phyloP scores from a whole-genome alignment of 306 rosid genomes.

The Castanea crenata region DNA sequence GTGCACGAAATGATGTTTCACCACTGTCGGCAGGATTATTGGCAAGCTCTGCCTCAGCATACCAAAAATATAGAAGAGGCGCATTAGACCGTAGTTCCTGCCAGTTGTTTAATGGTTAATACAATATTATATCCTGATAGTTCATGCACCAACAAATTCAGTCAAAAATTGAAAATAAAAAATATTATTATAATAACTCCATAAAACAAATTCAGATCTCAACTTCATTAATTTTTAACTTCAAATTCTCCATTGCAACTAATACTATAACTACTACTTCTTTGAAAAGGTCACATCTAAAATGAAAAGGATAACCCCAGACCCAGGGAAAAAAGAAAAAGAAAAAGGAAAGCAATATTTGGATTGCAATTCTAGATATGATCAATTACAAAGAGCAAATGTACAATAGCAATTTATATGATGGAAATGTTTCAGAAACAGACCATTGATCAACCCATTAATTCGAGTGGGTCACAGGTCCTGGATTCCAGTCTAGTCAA shows the following conservation, averaged over 20 bases:
- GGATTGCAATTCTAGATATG: neutral
- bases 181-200: neutral
- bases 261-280: neutral
- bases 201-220: neutral
- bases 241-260: neutral
- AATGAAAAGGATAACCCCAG: neutral
- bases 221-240: neutral
- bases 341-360: neutral
- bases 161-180: neutral
- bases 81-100: constrained; percentile 69
- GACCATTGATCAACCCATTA: neutral
- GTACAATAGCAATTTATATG: neutral
- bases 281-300: neutral
- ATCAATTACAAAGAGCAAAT: neutral
- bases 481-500: neutral
- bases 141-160: neutral
- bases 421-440: neutral
- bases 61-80: constrained; percentile 85
- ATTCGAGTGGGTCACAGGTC: neutral
- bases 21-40: constrained; percentile 23
- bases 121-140: neutral
- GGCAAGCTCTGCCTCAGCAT: constrained; percentile 85
- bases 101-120: constrained; percentile 22
- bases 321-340: neutral
- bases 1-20: constrained; percentile 55